Evolutionary conservation across 2,329 filamentous ascomycete genomes (phyloP), one percentile per base, ranked within the genome.

Genomic region (Claviceps sp.): DNA sequence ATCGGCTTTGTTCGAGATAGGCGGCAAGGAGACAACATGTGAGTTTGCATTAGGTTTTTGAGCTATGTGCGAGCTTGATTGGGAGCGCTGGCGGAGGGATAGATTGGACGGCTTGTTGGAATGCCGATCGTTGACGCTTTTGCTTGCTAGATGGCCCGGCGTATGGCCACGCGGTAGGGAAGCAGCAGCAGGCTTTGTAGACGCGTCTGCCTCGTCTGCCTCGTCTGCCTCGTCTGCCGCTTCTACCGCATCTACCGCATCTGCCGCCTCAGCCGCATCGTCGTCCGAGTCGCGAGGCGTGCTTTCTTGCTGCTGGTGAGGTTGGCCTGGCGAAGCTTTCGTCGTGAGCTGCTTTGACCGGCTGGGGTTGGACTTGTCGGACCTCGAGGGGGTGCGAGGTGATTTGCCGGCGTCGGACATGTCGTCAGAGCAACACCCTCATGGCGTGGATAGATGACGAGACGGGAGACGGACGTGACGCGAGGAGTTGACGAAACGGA

Each of bases 121-220:
- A 53, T 72, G 71, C 54, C 69, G 69, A 51, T 73, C 71, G 54
- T 75, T 61, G 49, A 59, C 73, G 65, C 75, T 79, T 67, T 77
- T 81, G 57, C 75, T 74, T 13, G 80, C 68, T 42, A 82, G 71
- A 59, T 82, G 78, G 53, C 79, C 78, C 1, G 79, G 79, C 1
- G 79, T 83, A 62, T 83, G 79, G 61, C 74, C 81, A 57, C 79
- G 73, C 30, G 72, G 68, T 45, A 77, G 62, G 47, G 72, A 66
- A 51, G 63, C 65, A 53, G 30, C 26, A 53, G 11, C 26, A 30
- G 62, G 60, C 51, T 68, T 65, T 53, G 62, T 61, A 48, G 68
- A 65, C 50, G 62, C 61, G 22, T 71, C 66, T 44, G 63, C 60
- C 30, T 34, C 30, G 3, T 34, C 9, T 11, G 26, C 26, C 26